A percentile compares a stretch with the other conserved stretches of the same genome.
phyloP scores from a whole-genome alignment of 2,329 filamentous ascomycete genomes.

The Monilinia polystroma region DNA sequence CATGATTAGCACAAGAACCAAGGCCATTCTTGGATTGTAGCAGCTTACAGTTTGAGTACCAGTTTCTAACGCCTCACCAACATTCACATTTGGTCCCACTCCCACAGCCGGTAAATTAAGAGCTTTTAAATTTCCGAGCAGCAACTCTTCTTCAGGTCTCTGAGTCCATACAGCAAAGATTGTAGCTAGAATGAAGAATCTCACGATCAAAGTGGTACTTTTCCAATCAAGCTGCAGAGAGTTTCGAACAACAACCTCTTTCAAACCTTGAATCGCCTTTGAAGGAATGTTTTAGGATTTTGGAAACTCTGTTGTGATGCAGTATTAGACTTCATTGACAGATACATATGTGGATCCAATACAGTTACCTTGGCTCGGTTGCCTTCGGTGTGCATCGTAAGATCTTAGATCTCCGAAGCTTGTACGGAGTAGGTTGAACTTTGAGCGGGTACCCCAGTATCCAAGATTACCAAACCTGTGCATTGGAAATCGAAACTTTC shows the following conservation, averaged over 20 bases:
- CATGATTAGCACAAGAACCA: not conserved
- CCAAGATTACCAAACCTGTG: no score
- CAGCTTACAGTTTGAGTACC: slow-evolving; percentile 11
- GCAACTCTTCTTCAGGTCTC: slow-evolving; percentile 5
- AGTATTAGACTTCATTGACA: not conserved
- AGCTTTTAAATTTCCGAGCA: slow-evolving; percentile 7
- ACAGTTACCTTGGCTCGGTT: not conserved
- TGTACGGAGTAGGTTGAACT: no score
- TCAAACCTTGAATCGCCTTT: not conserved
- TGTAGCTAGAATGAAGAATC: not conserved
- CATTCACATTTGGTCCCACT: slow-evolving; percentile 12
- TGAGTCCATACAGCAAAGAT: slow-evolving; percentile 10
- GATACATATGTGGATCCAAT: not conserved
- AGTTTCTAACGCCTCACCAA: slow-evolving; percentile 13
- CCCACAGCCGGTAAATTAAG: slow-evolving; percentile 9
- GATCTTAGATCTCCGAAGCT: not conserved
- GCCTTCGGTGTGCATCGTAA: slow-evolving; percentile 9
- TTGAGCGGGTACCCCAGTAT: no score
- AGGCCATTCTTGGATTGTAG: not conserved
- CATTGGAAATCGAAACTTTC: no score
- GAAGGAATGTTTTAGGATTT: not conserved
- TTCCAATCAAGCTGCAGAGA: not conserved
- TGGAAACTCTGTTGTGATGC: not conserved
- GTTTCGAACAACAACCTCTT: not conserved
- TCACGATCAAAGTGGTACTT: not conserved